Evolutionary conservation across 1,139 yeast species (phyloP).

Genomic region (Geotrichum europaeum): DNA sequence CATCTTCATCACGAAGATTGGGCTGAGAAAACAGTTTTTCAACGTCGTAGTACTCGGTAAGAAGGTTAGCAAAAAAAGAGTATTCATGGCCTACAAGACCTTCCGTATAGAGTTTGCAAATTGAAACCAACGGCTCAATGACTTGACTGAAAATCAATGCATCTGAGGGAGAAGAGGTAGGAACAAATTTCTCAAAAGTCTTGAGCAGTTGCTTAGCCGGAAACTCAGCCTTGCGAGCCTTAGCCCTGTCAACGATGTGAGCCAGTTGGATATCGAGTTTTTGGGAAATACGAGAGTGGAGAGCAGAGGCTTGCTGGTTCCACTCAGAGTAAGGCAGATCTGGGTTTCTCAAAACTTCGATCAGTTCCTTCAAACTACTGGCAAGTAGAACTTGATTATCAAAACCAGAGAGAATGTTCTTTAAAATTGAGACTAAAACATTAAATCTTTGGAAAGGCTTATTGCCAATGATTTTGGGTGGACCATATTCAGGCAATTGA

Average conservation of each 20-base stretch:
- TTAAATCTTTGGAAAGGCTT: conserved; percentile 76
- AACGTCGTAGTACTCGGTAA: conserved; percentile 66
- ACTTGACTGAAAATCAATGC: conserved; percentile 46
- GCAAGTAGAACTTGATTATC: conserved; percentile 94
- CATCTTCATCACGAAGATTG: conserved; percentile 68
- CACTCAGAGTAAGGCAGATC: conserved; percentile 92
- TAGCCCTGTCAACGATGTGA: conserved; percentile 51
- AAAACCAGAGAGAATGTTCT: conserved; percentile 79
- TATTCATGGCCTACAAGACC: conserved; percentile 85
- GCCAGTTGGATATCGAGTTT: conserved; percentile 65
- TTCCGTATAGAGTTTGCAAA: conserved; percentile 62
- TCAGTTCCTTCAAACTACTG: conserved; percentile 65
- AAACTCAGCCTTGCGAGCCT: conserved; percentile 71
- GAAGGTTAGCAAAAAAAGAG: conserved; percentile 59
- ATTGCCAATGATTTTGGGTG: conserved; percentile 74
- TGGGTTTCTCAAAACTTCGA: conserved; percentile 66
- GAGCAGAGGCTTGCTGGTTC: conserved; percentile 77
- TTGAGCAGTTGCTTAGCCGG: conserved; percentile 81
- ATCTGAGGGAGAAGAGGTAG: conserved; percentile 42
- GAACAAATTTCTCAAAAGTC: conserved; percentile 49
- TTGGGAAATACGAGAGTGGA: conserved; percentile 82
- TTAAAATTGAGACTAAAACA: conserved; percentile 52
- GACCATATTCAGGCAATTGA: conserved; percentile 81
- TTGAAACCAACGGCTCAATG: conserved; percentile 65
- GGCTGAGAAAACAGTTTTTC: conserved; percentile 75